Evolutionary conservation across 1,284 basidiomycete species (phyloP).

Genomic region (Anthracocystis setariae): DNA sequence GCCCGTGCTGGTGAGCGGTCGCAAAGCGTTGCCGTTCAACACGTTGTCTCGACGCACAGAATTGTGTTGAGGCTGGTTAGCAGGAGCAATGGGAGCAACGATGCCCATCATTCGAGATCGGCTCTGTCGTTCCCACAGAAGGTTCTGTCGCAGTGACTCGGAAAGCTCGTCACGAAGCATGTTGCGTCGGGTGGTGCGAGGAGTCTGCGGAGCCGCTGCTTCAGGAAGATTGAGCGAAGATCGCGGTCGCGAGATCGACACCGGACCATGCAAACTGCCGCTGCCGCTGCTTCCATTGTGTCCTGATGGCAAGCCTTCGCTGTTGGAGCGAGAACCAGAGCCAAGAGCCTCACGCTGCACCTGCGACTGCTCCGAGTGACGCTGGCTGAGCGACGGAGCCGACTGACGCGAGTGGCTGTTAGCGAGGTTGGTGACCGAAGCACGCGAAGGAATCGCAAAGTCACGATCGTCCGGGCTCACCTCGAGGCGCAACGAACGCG

Average conservation of each 20-base stretch:
- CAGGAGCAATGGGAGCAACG: slow-evolving; percentile 36
- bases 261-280: slow-evolving; percentile 22
- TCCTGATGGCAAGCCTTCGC: slow-evolving; percentile 32
- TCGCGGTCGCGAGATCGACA: slow-evolving; percentile 41
- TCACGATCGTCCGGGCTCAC: slow-evolving; percentile 48
- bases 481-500: slow-evolving; percentile 48
- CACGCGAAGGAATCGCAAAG: slow-evolving; percentile 45
- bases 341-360: slow-evolving; percentile 28
- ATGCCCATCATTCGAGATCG: slow-evolving; percentile 64
- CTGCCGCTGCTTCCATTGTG: slow-evolving; percentile 18
- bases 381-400: slow-evolving; percentile 35
- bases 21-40: slow-evolving; percentile 50
- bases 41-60: slow-evolving; percentile 38
- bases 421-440: slow-evolving; percentile 28
- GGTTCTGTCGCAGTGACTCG: slow-evolving; percentile 81
- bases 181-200: slow-evolving; percentile 81
- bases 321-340: slow-evolving; percentile 48
- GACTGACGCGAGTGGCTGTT: slow-evolving; percentile 30
- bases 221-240: slow-evolving; percentile 48
- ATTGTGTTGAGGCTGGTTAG: slow-evolving; percentile 20
- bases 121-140: slow-evolving; percentile 80
- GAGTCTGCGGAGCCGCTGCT: slow-evolving; percentile 77
- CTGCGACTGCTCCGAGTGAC: slow-evolving; percentile 38
- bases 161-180: slow-evolving; percentile 87
- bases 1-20: slow-evolving; percentile 54